phyloP scores from a whole-genome alignment of 1,139 yeast genomes.

The Yamadazyma buinensis region DNA sequence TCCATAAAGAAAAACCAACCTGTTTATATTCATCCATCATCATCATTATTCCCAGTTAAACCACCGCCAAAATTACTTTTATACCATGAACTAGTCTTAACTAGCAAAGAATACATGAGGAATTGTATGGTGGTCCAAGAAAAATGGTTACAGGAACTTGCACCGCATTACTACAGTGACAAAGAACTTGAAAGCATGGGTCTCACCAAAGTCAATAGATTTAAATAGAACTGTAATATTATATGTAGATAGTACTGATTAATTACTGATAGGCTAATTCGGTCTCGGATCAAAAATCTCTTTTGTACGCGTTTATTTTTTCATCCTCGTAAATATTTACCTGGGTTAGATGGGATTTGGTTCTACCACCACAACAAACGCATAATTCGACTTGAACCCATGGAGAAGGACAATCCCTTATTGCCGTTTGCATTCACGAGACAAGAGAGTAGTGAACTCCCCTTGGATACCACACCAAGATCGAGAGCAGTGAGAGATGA shows the following conservation, averaged over 20 bases:
- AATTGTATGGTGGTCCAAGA: constrained; percentile 73
- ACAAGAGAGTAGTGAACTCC: constrained; percentile 23
- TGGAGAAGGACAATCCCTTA: constrained; percentile 39
- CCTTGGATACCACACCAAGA: constrained; percentile 34
- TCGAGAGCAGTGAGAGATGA: constrained; percentile 32
- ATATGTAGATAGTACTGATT: too few relatives aligned
- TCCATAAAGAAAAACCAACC: constrained; percentile 61
- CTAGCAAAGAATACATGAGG: constrained; percentile 86
- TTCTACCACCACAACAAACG: not conserved
- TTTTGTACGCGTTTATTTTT: too few relatives aligned
- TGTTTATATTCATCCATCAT: constrained; percentile 82
- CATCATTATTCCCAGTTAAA: constrained; percentile 52
- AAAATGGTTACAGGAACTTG: constrained; percentile 28
- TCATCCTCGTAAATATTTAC: too few relatives aligned
- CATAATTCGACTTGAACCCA: constrained; percentile 6
- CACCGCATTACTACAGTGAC: constrained; percentile 21
- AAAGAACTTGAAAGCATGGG: constrained; percentile 16
- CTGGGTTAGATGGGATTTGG: not conserved
- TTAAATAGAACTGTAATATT: constrained; percentile 1
- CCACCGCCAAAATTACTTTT: constrained; percentile 72
- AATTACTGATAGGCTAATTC: too few relatives aligned
- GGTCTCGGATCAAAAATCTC: too few relatives aligned
- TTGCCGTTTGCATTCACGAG: constrained; percentile 43
- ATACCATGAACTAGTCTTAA: constrained; percentile 81
- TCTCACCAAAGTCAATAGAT: not conserved